Percentiles rank a stretch among this genome's conserved stretches.
phyloP scores from a whole-genome alignment of 1,139 yeast species.

The Geotrichum europaeum region DNA sequence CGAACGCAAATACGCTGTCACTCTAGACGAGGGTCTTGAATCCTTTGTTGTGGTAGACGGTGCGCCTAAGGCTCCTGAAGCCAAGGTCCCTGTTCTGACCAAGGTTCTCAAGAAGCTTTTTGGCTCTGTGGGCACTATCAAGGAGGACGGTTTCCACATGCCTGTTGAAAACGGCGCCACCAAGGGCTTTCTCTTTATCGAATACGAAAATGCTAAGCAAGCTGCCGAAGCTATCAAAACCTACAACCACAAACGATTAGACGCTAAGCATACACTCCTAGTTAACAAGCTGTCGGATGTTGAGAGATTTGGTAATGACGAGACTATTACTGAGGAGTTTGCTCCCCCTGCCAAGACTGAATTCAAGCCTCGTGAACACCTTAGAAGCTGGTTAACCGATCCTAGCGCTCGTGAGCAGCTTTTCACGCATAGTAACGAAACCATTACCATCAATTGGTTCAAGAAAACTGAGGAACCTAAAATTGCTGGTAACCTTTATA shows the following conservation, averaged over 20 bases:
- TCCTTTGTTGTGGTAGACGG: constrained; percentile 87
- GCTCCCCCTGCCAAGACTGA: constrained; percentile 65
- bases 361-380: constrained; percentile 69
- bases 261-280: constrained; percentile 83
- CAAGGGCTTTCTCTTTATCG: constrained; percentile 84
- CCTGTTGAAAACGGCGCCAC: constrained; percentile 71
- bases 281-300: constrained; percentile 82
- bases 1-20: constrained; percentile 67
- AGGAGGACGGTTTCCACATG: constrained; percentile 65
- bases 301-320: constrained; percentile 71
- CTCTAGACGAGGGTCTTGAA: constrained; percentile 59
- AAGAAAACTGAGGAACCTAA: constrained; percentile 72
- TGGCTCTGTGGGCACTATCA: constrained; percentile 62
- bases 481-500: constrained; percentile 67
- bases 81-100: constrained; percentile 75
- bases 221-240: constrained; percentile 77
- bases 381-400: constrained; percentile 89
- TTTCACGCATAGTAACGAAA: constrained; percentile 70
- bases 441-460: constrained; percentile 85
- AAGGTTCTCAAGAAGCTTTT: constrained; percentile 83
- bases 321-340: constrained; percentile 57
- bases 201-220: constrained; percentile 59
- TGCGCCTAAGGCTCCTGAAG: constrained; percentile 89
- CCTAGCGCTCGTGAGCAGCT: constrained; percentile 87
- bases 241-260: constrained; percentile 84